phyloP scores from a whole-genome alignment of 2,329 filamentous ascomycete species.

The Nigrospora osmanthi region DNA sequence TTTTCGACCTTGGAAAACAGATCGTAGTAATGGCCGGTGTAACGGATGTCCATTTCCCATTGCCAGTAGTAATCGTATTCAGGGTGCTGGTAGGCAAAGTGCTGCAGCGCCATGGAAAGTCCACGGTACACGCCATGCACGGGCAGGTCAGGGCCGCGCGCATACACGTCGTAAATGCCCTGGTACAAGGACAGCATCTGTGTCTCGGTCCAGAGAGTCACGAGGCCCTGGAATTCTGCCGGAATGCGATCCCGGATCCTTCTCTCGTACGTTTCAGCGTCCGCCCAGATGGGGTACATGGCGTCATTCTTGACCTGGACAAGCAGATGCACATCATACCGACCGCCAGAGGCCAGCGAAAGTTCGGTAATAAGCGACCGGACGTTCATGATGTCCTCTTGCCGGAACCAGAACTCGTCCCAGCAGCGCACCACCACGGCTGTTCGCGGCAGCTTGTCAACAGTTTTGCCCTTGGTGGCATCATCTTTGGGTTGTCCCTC shows the following conservation, averaged over 20 bases:
- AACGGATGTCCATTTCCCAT: conserved; percentile 90
- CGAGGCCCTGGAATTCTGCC: conserved; percentile 79
- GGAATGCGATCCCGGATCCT: conserved; percentile 64
- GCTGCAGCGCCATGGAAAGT: conserved; percentile 88
- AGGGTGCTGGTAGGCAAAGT: conserved; percentile 81
- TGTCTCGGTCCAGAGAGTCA: conserved; percentile 86
- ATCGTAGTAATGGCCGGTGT: conserved; percentile 80
- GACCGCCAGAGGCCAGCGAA: conserved; percentile 70
- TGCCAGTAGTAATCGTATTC: conserved; percentile 93
- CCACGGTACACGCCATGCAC: conserved; percentile 91
- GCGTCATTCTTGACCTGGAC: conserved; percentile 77
- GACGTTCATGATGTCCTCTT: conserved; percentile 74
- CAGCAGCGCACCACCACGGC: conserved; percentile 78
- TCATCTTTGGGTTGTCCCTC: conserved; percentile 4
- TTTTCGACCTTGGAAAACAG: conserved; percentile 60
- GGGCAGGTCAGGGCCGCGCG: conserved; percentile 57
- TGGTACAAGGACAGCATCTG: conserved; percentile 91
- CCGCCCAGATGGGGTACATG: conserved; percentile 69
- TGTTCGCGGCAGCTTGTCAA: conserved; percentile 43
- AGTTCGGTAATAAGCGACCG: conserved; percentile 80
- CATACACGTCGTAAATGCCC: conserved; percentile 71
- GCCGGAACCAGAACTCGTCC: conserved; percentile 70
- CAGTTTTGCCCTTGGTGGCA: not conserved
- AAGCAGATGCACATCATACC: conserved; percentile 80
- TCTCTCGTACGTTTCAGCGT: conserved; percentile 58